Base-by-base conservation (phyloP, 306 rosid genomes). In the Rosa rugosa region DNA sequence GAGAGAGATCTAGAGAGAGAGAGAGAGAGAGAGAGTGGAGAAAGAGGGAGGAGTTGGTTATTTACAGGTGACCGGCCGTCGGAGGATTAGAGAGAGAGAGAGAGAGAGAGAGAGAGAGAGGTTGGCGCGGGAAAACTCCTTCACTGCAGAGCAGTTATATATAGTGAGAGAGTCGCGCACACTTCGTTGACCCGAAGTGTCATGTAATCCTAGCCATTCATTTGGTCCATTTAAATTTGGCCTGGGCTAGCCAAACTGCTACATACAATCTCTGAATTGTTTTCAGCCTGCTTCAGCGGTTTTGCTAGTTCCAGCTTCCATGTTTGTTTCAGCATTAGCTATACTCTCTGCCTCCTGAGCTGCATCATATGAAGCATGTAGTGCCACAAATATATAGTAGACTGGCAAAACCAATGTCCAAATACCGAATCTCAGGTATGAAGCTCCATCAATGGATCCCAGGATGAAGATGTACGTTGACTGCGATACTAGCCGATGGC, bases 401-500 rank as follows among this genome's bases (percentile, higher is more conserved):
- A 77, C 12, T 13, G 81, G 60, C 69, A 81, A 75, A 50, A 78
- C 0, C 14, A 69, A 10, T 4, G 78, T 81, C 83, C 87, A 78
- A 22, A 69, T 22, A 47, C 4, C 1, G 72, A 81, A 73, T 69
- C 87, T 81, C n/a, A 69, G 31, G 63, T 73, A 81, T 13, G 83
- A 84, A 16, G 74, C 11, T 17, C 40, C 66, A 49, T 81, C 78
- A 36, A 80, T 62, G 5, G 87, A 84, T 5, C 83, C 80, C 78
- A 84, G 51, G 65, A 81, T 84, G 80, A 84, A 84, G 46, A 84
- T 8, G n/a, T n/a, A n/a, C n/a, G 46, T 84, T 84, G 70, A 81
- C 53, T 11, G 85, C 85, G 40, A 81, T 51, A 73, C 75, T 59
- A 31, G 65, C 50, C 25, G 82, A 81, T 42, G 87, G 85, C 25